Evolutionary conservation across 441 rosid genomes (phyloP), one percentile per base, ranked within the genome.

Genomic region (Erodium trifolium): DNA sequence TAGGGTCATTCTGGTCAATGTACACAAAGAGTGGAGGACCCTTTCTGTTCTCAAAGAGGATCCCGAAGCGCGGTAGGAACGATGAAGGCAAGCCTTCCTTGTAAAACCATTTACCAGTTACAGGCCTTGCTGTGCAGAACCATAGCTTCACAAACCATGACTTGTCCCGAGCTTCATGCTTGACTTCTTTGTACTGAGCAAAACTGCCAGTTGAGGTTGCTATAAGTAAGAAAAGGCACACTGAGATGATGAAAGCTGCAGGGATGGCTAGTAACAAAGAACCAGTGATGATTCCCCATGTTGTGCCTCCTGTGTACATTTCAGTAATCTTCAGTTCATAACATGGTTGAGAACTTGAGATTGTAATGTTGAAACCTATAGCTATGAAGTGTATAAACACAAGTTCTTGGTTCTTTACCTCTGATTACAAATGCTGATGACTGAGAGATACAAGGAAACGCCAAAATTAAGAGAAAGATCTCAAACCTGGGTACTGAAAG

Each of bases 371-470:
- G 17, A 69, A 70, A 63, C 64, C 16, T 57, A 53, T 55, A 14
- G 29, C 9, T 43, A 43, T 35, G 39, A 35, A 0, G 39, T 35
- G 43, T 3, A 35, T 18, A 19, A 16, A 11, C 49, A 18, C 45
- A 31, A 37, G 62, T 65, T 64, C 79, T 34, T 34, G 37, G 49
- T 7, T 17, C 8, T 18, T 74, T 70, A 85, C 87, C 89, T 81
- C 79, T 78, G 68, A 85, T 72, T 27, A 80, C 79, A 65, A 83
- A 85, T 51, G 83, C 83, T 27, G 89, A 79, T 67, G 89, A 74
- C 82, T 85, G 89, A 67, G 85, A 83, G 73, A 82, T 75, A 45
- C 82, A 77, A 19, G 87, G 89, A 27, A 83, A 73, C 64, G 69
- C 34, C 64, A 83, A 77, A 75, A 83, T 77, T 18, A 85, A 74